A percentile compares a stretch with the other conserved stretches of the same genome.
Evolutionary conservation across 805 yeast species (phyloP).

Genomic region (Yarrowia keelungensis): DNA sequence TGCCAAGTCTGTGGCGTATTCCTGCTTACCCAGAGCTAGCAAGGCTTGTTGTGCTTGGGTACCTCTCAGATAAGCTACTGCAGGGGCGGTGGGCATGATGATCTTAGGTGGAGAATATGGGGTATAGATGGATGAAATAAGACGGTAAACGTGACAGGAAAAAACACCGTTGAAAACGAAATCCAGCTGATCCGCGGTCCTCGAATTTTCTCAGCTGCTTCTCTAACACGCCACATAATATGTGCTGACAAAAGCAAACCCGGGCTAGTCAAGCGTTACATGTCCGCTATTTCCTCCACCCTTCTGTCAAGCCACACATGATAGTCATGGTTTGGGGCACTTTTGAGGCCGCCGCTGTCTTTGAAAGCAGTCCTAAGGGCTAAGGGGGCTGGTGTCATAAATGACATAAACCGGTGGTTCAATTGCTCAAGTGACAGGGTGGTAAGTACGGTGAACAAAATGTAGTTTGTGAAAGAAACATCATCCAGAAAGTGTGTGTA

Average conservation of each 20-base stretch:
- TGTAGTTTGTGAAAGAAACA: no score
- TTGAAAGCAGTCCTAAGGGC: background rate
- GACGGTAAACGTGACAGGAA: background rate
- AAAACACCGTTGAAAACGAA: background rate
- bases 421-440: no score
- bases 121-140: background rate
- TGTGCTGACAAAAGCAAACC: background rate
- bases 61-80: slow-evolving; percentile 17
- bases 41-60: background rate
- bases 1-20: slow-evolving; percentile 4
- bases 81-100: slow-evolving; percentile 21
- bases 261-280: slow-evolving; percentile 12
- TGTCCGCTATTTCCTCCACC: slow-evolving; percentile 30
- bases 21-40: background rate
- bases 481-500: no score
- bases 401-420: background rate
- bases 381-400: slow-evolving; percentile 10
- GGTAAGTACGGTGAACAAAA: no score
- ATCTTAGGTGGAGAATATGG: slow-evolving; percentile 6
- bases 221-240: background rate
- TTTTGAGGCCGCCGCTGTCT: background rate
- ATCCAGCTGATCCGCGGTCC: background rate
- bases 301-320: background rate
- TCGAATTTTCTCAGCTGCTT: background rate
- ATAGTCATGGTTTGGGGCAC: background rate